phyloP scores from a whole-genome alignment of 176 grass and related monocot genomes.

The Oryza brachyantha region DNA sequence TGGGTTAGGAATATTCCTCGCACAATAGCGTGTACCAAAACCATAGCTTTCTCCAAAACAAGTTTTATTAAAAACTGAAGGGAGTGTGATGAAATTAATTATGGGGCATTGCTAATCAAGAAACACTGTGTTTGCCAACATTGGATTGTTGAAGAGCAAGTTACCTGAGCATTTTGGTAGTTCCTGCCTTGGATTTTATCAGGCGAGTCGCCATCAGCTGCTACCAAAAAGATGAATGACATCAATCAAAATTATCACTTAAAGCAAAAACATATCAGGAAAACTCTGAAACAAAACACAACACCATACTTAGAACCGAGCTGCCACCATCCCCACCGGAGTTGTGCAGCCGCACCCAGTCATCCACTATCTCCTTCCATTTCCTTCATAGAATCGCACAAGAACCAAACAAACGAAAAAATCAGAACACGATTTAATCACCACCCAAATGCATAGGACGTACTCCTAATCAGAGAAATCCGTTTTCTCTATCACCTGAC shows the following conservation, averaged over 20 bases:
- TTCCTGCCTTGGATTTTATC: slow-evolving; percentile 51
- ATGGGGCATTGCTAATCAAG: background rate
- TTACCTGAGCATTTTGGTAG: slow-evolving; percentile 36
- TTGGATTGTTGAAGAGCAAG: background rate
- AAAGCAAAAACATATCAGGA: slow-evolving; percentile 16
- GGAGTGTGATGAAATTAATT: background rate
- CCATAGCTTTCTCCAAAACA: background rate
- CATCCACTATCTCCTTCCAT: slow-evolving; percentile 77
- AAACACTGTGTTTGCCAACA: background rate
- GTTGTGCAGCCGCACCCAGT: slow-evolving; percentile 62
- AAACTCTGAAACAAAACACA: background rate
- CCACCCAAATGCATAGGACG: background rate
- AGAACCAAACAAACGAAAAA: slow-evolving; percentile 3
- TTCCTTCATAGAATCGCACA: slow-evolving; percentile 39
- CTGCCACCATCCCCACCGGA: slow-evolving; percentile 36
- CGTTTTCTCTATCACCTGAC: slow-evolving; percentile 56
- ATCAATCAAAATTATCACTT: background rate
- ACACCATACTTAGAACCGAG: slow-evolving; percentile 52
- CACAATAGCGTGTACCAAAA: background rate
- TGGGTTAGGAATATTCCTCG: background rate
- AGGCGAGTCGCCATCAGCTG: slow-evolving; percentile 83
- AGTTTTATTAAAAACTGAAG: background rate
- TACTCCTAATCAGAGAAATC: background rate
- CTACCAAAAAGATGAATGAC: slow-evolving; percentile 18
- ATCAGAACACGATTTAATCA: background rate